Percentiles rank a stretch among this genome's conserved stretches.
phyloP scores from a whole-genome alignment of 768 basidiomycete species.

The Lactarius trivialis region DNA sequence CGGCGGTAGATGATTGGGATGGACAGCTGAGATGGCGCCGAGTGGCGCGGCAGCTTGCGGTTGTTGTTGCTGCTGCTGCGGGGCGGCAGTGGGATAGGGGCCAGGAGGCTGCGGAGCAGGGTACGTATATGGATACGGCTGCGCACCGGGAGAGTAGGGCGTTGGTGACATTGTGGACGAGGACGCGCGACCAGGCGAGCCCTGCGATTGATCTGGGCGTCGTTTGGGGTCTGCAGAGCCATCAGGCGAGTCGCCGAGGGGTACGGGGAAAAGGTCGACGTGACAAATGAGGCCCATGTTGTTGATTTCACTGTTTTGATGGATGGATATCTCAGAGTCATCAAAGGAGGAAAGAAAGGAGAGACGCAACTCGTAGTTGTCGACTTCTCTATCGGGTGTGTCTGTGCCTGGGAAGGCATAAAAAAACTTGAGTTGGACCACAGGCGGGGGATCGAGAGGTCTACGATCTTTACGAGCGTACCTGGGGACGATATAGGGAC shows the following conservation, averaged over 20 bases:
- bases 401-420: slow-evolving; percentile 15
- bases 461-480: slow-evolving; percentile 27
- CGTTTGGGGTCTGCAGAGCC: slow-evolving; percentile 5
- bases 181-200: slow-evolving; percentile 18
- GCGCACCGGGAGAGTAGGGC: slow-evolving; percentile 20
- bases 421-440: slow-evolving; percentile 26
- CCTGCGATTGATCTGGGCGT: slow-evolving; percentile 7
- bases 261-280: slow-evolving; percentile 67
- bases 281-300: slow-evolving; percentile 67
- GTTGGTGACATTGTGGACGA: slow-evolving; percentile 22
- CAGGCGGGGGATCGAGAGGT: slow-evolving; percentile 27
- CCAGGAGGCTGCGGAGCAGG: slow-evolving; percentile 22
- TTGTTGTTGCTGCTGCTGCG: not conserved
- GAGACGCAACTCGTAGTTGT: slow-evolving; percentile 21
- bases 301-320: slow-evolving; percentile 50
- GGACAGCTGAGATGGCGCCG: not conserved
- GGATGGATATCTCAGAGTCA: no score
- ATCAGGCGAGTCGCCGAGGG: slow-evolving; percentile 18
- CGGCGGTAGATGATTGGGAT: slow-evolving; percentile 3
- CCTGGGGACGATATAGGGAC: slow-evolving; percentile 10
- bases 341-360: not conserved
- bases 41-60: slow-evolving; percentile 2
- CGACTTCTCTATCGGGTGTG: slow-evolving; percentile 16
- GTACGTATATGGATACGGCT: slow-evolving; percentile 23
- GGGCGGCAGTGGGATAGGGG: not conserved